Percentiles rank a stretch among this genome's conserved stretches.
Conservation (phyloP, 2,329 filamentous ascomycete species). For the Fusarium odoratissimum region DNA sequence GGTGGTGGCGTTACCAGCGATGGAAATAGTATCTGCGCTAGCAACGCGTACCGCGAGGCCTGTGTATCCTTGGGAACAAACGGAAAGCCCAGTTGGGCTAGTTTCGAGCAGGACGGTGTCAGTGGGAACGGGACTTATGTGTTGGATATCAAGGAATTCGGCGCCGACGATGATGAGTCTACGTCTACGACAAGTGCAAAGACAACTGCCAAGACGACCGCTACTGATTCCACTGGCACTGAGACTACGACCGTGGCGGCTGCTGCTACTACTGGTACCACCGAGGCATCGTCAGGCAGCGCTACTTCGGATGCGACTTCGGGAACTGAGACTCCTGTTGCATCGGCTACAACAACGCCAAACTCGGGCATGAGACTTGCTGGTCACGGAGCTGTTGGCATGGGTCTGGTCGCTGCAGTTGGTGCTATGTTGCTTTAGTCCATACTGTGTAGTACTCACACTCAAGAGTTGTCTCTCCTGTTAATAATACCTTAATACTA, state of each 20-base stretch:
- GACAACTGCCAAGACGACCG: slow-evolving; percentile 7
- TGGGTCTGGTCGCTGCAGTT: not conserved
- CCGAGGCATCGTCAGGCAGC: not conserved
- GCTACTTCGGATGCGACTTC: not conserved
- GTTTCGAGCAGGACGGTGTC: slow-evolving; percentile 7
- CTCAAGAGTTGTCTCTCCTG: not conserved
- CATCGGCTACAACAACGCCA: not conserved
- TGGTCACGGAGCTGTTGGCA: not conserved
- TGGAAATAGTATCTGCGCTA: slow-evolving; percentile 31
- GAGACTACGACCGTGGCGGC: not conserved
- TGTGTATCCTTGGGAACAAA: slow-evolving; percentile 25
- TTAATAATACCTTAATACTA: not conserved
- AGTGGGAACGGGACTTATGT: slow-evolving; percentile 21
- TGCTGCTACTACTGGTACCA: not conserved
- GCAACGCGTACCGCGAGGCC: slow-evolving; percentile 27
- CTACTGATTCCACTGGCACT: not conserved
- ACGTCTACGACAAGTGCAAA: slow-evolving; percentile 4
- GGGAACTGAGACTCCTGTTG: not conserved
- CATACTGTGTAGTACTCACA: not conserved
- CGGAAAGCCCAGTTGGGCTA: slow-evolving; percentile 28
- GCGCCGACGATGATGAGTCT: slow-evolving; percentile 3
- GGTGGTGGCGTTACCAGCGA: slow-evolving; percentile 33
- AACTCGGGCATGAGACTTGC: not conserved
- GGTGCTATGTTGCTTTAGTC: not conserved
- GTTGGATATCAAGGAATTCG: slow-evolving; percentile 24